These are phyloP conservation scores for Monosporascus sp. DNA, from an alignment of 2,329 filamentous ascomycete species.

Conservation along the genomic window DNA sequence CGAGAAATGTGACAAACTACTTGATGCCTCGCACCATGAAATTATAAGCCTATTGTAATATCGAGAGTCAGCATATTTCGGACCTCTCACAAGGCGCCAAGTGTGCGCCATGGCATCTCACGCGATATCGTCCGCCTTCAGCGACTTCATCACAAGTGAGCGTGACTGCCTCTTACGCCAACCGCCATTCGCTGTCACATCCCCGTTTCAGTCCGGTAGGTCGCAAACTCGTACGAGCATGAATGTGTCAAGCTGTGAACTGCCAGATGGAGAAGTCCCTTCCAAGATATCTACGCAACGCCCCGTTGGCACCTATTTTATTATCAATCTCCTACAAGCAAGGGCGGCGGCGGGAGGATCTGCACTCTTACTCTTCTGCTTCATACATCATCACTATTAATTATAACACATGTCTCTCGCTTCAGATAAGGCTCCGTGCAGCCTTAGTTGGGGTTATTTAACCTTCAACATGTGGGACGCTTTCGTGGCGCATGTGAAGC, in stretches of 20 bases:
- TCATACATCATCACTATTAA: slow-evolving; percentile 5
- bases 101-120: slow-evolving; percentile 20
- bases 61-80: slow-evolving; percentile 19
- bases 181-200: background rate
- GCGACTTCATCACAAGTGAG: slow-evolving; percentile 12
- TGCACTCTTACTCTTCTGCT: background rate
- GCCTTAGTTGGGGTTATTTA: slow-evolving; percentile 1
- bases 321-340: background rate
- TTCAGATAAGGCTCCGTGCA: slow-evolving; percentile 3
- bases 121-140: slow-evolving; percentile 6
- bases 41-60: slow-evolving; percentile 13
- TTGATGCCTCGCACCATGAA: slow-evolving; percentile 7
- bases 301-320: background rate
- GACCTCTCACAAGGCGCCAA: slow-evolving; percentile 27
- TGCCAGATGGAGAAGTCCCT: background rate
- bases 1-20: background rate
- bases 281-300: background rate
- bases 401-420: slow-evolving; percentile 3
- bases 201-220: background rate
- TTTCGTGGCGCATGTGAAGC: slow-evolving; percentile 4
- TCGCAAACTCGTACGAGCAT: no score
- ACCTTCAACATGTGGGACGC: background rate
- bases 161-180: slow-evolving; percentile 15
- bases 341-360: background rate
- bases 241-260: no score